These are phyloP conservation scores for Nectriaceae sp. DNA, from an alignment of 2,329 filamentous ascomycete species.

Conservation along the genomic window DNA sequence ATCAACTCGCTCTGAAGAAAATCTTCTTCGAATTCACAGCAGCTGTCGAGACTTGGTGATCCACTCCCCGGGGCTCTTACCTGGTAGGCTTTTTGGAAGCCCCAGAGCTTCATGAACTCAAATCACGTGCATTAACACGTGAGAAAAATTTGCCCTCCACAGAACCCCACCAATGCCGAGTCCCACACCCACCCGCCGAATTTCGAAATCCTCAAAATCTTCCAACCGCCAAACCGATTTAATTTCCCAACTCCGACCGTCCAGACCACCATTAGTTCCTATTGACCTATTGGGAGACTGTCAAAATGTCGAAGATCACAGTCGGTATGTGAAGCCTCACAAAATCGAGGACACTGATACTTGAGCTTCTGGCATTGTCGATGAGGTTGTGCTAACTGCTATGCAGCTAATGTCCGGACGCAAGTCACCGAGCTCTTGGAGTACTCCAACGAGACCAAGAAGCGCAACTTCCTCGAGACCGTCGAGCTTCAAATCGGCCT, in stretches of 20 bases:
- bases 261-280: constrained; percentile 70
- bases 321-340: constrained; percentile 51
- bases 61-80: constrained; percentile 11
- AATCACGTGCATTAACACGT: constrained; percentile 36
- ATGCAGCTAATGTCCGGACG: constrained; percentile 82
- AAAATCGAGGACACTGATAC: background rate
- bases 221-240: constrained; percentile 25
- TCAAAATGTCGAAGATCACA: constrained; percentile 86
- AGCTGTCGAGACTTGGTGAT: background rate
- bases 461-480: constrained; percentile 96
- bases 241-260: constrained; percentile 29
- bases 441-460: constrained; percentile 93
- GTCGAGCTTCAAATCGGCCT: constrained; percentile 91
- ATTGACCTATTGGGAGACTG: constrained; percentile 81
- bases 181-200: constrained; percentile 24
- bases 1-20: too few relatives aligned
- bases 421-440: constrained; percentile 93
- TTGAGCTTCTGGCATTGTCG: background rate
- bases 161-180: constrained; percentile 25
- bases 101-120: background rate
- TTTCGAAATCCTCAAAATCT: constrained; percentile 21
- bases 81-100: constrained; percentile 8
- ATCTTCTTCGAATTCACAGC: too few relatives aligned
- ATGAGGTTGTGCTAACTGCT: background rate
- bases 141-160: constrained; percentile 38